phyloP scores from a whole-genome alignment of 805 yeast genomes.

The Pichia cabralensis region DNA sequence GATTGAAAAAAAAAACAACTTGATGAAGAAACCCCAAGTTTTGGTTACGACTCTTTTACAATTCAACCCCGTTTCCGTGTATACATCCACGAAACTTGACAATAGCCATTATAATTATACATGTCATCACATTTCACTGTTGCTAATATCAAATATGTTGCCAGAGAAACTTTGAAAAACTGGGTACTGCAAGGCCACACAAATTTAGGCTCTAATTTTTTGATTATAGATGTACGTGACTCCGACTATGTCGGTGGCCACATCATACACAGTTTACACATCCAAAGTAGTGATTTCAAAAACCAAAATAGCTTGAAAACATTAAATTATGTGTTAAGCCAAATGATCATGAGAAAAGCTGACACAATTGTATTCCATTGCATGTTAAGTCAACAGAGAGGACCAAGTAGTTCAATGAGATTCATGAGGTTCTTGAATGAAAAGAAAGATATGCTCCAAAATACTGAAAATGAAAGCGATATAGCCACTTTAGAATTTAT shows the following conservation, averaged over 20 bases:
- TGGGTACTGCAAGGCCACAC: slow-evolving; percentile 37
- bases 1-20: too few relatives aligned
- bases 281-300: slow-evolving; percentile 40
- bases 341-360: slow-evolving; percentile 20
- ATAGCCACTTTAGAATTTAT: slow-evolving; percentile 25
- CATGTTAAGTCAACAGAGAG: slow-evolving; percentile 82
- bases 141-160: slow-evolving; percentile 37
- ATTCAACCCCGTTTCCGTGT: background rate
- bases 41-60: background rate
- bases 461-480: slow-evolving; percentile 14
- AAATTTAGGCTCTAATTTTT: slow-evolving; percentile 31
- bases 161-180: slow-evolving; percentile 32
- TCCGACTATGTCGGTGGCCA: slow-evolving; percentile 75
- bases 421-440: slow-evolving; percentile 40
- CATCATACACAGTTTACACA: slow-evolving; percentile 43
- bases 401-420: slow-evolving; percentile 73
- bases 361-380: slow-evolving; percentile 77
- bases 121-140: slow-evolving; percentile 16
- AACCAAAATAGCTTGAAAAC: slow-evolving; percentile 17
- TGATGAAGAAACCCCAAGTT: too few relatives aligned
- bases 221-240: slow-evolving; percentile 79
- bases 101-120: too few relatives aligned
- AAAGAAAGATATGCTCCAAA: slow-evolving; percentile 13
- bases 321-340: slow-evolving; percentile 28
- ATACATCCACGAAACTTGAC: too few relatives aligned